Base-by-base conservation (phyloP, 2,329 filamentous ascomycete species). In the Blumeria hordei region DNA sequence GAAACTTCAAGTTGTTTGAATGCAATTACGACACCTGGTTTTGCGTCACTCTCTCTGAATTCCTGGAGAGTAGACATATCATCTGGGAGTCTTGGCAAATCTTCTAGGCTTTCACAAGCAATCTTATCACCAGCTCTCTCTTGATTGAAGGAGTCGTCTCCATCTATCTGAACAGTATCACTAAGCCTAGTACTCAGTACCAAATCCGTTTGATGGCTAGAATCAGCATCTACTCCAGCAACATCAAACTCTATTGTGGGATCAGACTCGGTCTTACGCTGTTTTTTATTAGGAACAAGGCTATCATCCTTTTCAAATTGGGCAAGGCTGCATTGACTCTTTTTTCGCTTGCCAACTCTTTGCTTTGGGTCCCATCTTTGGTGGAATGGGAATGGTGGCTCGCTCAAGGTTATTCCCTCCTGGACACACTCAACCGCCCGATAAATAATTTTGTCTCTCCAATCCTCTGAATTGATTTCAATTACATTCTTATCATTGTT, bases 301-400 rank as follows among this genome's bases (percentile, higher is more conserved):
- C 71, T 62, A 54, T 73, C 68, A 53, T 66, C 71, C 16, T 71
- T 10, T 21, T 54, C 28, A 9, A 10, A 7, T 47, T 47, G 66
- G 2, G 64, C 43, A 39, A 72, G 66, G 33, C 62, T 59, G 54
- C 60, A 67, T 52, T 69, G 67, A 47, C 67, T 65, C 55, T 72
- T 70, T 64, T 81, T 80, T 55, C 70, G 68, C 58, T 72, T 77
- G 39, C 66, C 67, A 28, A 68, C 67, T 33, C 67, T 64, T 62
- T 88, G 84, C 58, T 87, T 81, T 3, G 77, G 75, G 66, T 94
- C 86, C 90, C 88, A 95, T 50, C 85, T 77, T 66, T 95, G 88
- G 14, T 84, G 72, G 66, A 95, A 95, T 0, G 88, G 88, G 63
- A 93, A 95, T 0, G 88, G 85, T 0, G 90, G 88, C 36, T 85